A percentile compares a stretch with the other conserved stretches of the same genome.
Evolutionary conservation across 2,329 filamentous ascomycete species (phyloP).

Genomic region (Talaromyces sp.): DNA sequence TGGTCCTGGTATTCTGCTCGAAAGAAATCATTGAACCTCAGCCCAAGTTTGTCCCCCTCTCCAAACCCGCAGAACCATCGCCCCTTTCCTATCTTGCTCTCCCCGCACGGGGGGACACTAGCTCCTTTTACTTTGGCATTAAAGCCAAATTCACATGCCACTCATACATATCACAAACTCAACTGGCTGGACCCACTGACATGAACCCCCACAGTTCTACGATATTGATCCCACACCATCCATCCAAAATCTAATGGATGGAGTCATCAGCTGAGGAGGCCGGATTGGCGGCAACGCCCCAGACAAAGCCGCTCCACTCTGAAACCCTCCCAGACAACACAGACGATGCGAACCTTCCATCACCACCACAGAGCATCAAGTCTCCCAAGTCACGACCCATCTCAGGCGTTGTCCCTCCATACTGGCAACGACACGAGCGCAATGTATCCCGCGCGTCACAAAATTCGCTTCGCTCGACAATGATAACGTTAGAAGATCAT

Average conservation of each 20-base stretch:
- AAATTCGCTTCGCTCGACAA: constrained; percentile 41
- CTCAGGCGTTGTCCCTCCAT: constrained; percentile 46
- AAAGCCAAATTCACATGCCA: background rate
- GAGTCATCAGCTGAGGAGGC: constrained; percentile 45
- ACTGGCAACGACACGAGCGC: constrained; percentile 49
- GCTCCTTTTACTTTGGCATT: background rate
- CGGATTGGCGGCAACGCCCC: constrained; percentile 32
- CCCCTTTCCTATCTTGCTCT: background rate
- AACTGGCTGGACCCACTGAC: background rate
- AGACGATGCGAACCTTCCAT: constrained; percentile 1
- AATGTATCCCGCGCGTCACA: constrained; percentile 46
- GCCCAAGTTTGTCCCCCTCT: no score
- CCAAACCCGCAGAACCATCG: no score
- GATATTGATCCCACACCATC: background rate
- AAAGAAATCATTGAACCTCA: background rate
- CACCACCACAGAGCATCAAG: constrained; percentile 6
- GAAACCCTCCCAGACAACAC: constrained; percentile 1
- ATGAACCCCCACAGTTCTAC: constrained; percentile 2
- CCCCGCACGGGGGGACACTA: background rate
- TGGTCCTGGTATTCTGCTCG: no score
- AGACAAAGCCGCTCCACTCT: constrained; percentile 24
- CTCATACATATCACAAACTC: background rate
- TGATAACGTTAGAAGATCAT: constrained; percentile 66
- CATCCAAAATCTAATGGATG: constrained; percentile 42
- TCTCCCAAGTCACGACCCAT: constrained; percentile 19